Percentiles rank a stretch among this genome's conserved stretches.
phyloP scores from a whole-genome alignment of 1,284 basidiomycete genomes.

The Cryptococcus jaspeensis region DNA sequence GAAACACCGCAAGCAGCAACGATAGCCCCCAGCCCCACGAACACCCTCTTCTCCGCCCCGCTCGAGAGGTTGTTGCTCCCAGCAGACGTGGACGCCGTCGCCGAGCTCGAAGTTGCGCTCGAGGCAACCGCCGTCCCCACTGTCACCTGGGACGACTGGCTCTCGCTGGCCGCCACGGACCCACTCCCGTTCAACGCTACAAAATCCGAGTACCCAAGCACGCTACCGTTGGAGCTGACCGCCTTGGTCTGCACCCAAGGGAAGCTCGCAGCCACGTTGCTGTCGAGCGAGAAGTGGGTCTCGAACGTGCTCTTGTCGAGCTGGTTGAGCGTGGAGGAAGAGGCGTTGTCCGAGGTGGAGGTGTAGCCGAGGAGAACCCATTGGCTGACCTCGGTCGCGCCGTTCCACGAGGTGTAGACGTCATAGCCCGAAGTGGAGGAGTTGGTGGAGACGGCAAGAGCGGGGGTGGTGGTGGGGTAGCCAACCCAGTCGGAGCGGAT shows the following conservation, averaged over 20 bases:
- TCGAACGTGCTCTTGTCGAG: conserved; percentile 25
- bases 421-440: conserved; percentile 3
- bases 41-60: too few relatives aligned
- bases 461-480: conserved; percentile 26
- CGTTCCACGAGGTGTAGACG: conserved; percentile 39
- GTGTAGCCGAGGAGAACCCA: conserved; percentile 25
- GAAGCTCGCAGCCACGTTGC: neutral
- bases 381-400: conserved; percentile 34
- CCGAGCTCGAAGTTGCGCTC: neutral
- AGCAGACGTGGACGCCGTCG: too few relatives aligned
- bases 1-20: too few relatives aligned
- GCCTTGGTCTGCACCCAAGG: conserved; percentile 6
- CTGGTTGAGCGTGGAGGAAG: neutral
- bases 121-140: neutral
- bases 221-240: conserved; percentile 7
- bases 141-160: neutral
- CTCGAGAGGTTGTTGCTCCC: too few relatives aligned
- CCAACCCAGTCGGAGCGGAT: conserved; percentile 31
- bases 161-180: neutral
- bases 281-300: conserved; percentile 16
- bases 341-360: conserved; percentile 10
- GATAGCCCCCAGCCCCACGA: too few relatives aligned
- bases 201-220: conserved; percentile 6
- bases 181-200: conserved; percentile 1
- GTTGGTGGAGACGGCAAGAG: conserved; percentile 13